Percentiles rank a stretch among this genome's conserved stretches.
Conservation (phyloP, 2,329 filamentous ascomycete species). For the Aspergillus latus region DNA sequence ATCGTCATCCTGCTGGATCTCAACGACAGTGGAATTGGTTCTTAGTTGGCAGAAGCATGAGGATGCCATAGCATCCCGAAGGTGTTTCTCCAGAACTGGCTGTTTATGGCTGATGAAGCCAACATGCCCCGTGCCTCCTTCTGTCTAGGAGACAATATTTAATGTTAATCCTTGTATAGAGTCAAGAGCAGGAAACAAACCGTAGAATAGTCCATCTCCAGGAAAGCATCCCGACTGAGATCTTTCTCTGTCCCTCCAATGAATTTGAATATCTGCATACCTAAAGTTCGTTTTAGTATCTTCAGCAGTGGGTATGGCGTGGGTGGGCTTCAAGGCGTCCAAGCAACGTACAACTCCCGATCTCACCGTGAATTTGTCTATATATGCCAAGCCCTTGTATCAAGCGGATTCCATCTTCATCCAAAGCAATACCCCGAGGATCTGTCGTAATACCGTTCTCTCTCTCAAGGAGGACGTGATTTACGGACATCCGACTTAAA, state of each 20-base stretch:
- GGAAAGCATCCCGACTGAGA: constrained; percentile 24
- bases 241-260: constrained; percentile 24
- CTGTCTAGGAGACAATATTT: constrained; percentile 17
- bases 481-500: constrained; percentile 24
- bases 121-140: constrained; percentile 33
- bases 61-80: constrained; percentile 19
- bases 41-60: constrained; percentile 18
- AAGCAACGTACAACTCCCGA: constrained; percentile 26
- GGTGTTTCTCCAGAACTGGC: constrained; percentile 28
- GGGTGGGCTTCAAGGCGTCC: not conserved
- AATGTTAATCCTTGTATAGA: not conserved
- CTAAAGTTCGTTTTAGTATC: constrained; percentile 7
- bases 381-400: constrained; percentile 33
- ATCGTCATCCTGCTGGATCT: constrained; percentile 17
- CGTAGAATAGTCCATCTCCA: constrained; percentile 28
- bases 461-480: constrained; percentile 31
- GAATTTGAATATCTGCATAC: constrained; percentile 27
- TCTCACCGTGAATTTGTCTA: constrained; percentile 26
- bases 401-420: constrained; percentile 35
- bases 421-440: constrained; percentile 34
- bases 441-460: constrained; percentile 33
- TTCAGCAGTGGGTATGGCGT: not conserved
- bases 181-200: not conserved
- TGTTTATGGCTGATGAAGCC: constrained; percentile 34
- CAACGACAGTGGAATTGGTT: constrained; percentile 19